phyloP scores from a whole-genome alignment of 108 stramenopile species.

The Cyclostephanos invisitatus region DNA sequence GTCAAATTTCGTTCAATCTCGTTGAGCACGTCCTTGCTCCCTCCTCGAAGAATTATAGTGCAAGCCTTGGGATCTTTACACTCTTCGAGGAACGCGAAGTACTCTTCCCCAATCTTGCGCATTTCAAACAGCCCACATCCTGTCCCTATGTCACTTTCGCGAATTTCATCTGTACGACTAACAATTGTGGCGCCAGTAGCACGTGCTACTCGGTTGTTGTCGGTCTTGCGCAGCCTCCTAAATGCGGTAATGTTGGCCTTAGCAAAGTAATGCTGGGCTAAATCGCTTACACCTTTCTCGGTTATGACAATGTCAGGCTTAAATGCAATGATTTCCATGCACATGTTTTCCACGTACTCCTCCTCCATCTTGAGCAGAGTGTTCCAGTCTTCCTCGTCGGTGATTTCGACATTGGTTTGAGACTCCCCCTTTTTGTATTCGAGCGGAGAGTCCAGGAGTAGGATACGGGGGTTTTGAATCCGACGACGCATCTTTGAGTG shows the following conservation, averaged over 20 bases:
- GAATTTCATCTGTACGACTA: slow-evolving; percentile 97
- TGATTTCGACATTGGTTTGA: slow-evolving; percentile 98
- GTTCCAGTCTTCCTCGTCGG: slow-evolving; percentile 99
- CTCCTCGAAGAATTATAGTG: slow-evolving; percentile 97
- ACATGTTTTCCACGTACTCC: slow-evolving; percentile 99
- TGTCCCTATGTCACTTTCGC: slow-evolving; percentile 97
- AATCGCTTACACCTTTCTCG: slow-evolving; percentile 99
- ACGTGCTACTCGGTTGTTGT: slow-evolving; percentile 99
- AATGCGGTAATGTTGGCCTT: slow-evolving; percentile 99
- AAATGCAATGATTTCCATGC: slow-evolving; percentile 97
- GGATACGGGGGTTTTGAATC: slow-evolving; percentile 98
- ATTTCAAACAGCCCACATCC: slow-evolving; percentile 99
- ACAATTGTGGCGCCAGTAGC: slow-evolving; percentile 99
- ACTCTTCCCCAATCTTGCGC: slow-evolving; percentile 97
- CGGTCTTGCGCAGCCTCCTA: slow-evolving; percentile 97
- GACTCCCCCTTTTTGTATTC: slow-evolving; percentile 99
- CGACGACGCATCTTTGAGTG: slow-evolving; percentile 98
- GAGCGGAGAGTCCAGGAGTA: slow-evolving; percentile 97
- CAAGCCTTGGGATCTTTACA: slow-evolving; percentile 99
- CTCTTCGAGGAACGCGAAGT: slow-evolving; percentile 98
- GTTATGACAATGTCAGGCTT: slow-evolving; percentile 99
- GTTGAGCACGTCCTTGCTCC: slow-evolving; percentile 99
- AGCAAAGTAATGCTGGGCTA: slow-evolving; percentile 99
- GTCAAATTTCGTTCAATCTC: slow-evolving; percentile 99
- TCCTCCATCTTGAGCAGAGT: slow-evolving; percentile 97